Conservation (phyloP, 2,329 filamentous ascomycete species). For the Acrodontium crateriforme region DNA sequence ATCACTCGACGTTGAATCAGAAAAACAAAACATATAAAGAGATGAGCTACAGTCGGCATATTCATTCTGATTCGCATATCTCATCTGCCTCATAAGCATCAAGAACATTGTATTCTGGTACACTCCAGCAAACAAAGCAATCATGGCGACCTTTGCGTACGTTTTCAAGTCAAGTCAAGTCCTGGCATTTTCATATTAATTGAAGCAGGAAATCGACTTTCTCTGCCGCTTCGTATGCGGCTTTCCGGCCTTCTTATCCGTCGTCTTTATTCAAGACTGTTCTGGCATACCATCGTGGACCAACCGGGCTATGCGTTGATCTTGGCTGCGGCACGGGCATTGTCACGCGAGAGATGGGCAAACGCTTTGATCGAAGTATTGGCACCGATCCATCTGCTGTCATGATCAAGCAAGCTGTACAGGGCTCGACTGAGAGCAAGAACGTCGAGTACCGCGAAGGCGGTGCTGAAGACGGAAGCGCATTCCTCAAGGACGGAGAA, state of each 20-base stretch:
- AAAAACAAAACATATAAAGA: no score
- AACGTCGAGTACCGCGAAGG: slow-evolving; percentile 39
- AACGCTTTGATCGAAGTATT: slow-evolving; percentile 37
- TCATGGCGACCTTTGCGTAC: slow-evolving; percentile 10
- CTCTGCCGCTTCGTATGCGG: slow-evolving; percentile 43
- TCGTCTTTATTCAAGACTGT: slow-evolving; percentile 39
- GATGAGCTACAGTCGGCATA: no score
- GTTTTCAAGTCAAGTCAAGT: slow-evolving; percentile 1
- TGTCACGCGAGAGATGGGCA: slow-evolving; percentile 39
- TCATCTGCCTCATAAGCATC: no score
- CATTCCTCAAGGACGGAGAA: slow-evolving; percentile 33
- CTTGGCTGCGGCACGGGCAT: slow-evolving; percentile 52
- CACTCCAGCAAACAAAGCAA: no score
- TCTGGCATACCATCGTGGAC: slow-evolving; percentile 38
- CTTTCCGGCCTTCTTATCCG: slow-evolving; percentile 47
- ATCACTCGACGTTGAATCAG: no score
- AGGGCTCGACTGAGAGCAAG: slow-evolving; percentile 10
- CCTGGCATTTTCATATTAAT: background rate
- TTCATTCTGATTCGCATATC: no score
- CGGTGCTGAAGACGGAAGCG: slow-evolving; percentile 35
- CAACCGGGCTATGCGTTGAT: slow-evolving; percentile 34
- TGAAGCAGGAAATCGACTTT: slow-evolving; percentile 39
- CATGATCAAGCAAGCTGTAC: slow-evolving; percentile 34
- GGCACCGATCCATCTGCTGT: slow-evolving; percentile 44
- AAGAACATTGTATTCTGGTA: no score